Base-by-base conservation (phyloP, 2,329 filamentous ascomycete species). In the Claviceps pazoutovae region DNA sequence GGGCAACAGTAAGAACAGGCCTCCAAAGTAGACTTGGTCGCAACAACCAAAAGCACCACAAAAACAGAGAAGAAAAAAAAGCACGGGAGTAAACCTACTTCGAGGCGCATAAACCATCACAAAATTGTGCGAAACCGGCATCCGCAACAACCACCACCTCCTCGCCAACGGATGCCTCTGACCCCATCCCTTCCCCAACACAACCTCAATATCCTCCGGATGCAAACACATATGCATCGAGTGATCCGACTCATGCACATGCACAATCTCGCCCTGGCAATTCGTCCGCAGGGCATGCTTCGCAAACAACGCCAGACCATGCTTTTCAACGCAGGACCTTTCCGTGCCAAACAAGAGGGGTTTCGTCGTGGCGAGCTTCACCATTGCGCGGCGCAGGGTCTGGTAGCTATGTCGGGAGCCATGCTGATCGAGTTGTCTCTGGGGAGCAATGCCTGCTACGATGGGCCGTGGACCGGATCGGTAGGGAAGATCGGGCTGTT, bases 51-150 rank as follows among this genome's bases (percentile, higher is more conserved):
- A 13, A 44, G 17, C 13, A 14, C 21, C 8, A 1, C 4, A 37
- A 38, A 37, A 46, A 14, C 23, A n/a, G 46, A 16, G 19, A 16
- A 2, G 3, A 2, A 14, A 5, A 4, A 14, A 30, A 7, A 26
- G 23, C 2, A 17, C 34, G 14, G 39, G 7, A 39, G 11, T 17
- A 9, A 37, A 60, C 68, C 66, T 58, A 71, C 76, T 68, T 60
- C 85, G 71, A 2, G 88, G 88, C 17, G 88, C 86, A 68, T 95
- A 95, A 4, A 94, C 73, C 80, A 94, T 82, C 53, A 88, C 72
- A 65, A 94, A 94, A 43, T 84, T 83, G 3, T 74, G 69, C 0
- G 87, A 86, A 51, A 93, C 81, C 49, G 85, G 85, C 61, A 80
- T 75, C 55, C 74, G 72, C 56, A 68, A 49, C 30, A 83, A 75